Base-by-base conservation (phyloP, 2,329 filamentous ascomycete genomes). In the Clonostachys chloroleuca region DNA sequence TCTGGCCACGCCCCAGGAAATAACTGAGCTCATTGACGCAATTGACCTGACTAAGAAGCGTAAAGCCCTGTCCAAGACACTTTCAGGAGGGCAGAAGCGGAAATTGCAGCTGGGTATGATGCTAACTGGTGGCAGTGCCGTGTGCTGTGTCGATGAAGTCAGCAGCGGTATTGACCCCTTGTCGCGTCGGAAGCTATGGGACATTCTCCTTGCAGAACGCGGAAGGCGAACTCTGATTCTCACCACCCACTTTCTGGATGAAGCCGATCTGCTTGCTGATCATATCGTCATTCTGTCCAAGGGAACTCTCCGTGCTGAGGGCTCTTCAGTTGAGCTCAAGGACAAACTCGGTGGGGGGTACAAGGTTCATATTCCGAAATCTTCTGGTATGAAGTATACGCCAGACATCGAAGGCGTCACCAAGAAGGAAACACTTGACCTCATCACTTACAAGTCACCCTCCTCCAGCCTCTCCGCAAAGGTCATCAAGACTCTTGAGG, bases 101-200 rank as follows among this genome's bases (percentile, higher is more conserved):
- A 96, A 96, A 64, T 75, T 96, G 9, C 92, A 96, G 64, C 75
- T 96, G 3, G 91, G 90, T 6, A 92, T 96, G 83, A 96, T 96
- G 90, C 83, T 96, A 56, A 95, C 89, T 5, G 92, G 92, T 51
- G 91, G 90, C 12, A 92, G 87, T 51, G 83, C 83, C 20, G 85
- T 96, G 1, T 96, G 92, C 67, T 94, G 90, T 58, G 83, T 96
- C 6, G 92, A 96, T 55, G 92, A 96, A 65, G 90, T 96, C 13
- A 92, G 87, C 37, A 91, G 86, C 50, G 92, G 92, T 13, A 76
- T 96, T 17, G 92, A 96, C 60, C 91, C 92, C 0, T 71, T 96
- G 2, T 92, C 87, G 17, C 78, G 92, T 47, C 75, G 91, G 30
- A 96, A 95, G 68, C 89, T 96, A 20, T 96, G 92, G 92, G 90